Percentiles rank a stretch among this genome's conserved stretches.
Conservation (phyloP, 2,329 filamentous ascomycete genomes). For the Cercospora janseana region DNA sequence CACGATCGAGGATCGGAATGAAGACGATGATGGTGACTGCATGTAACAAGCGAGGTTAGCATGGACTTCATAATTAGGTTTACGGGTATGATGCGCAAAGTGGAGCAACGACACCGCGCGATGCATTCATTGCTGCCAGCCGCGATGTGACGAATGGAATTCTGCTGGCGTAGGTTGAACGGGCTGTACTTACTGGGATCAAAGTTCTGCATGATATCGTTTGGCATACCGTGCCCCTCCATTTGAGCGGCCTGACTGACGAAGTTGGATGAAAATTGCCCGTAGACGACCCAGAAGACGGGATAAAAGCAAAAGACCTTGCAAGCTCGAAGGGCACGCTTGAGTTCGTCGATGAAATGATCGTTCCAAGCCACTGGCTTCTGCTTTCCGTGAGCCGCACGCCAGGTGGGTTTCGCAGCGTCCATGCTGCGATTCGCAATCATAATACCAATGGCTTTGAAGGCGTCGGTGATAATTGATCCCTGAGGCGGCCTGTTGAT, state of each 20-base stretch:
- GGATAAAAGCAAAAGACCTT: slow-evolving; percentile 61
- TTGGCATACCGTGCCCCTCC: slow-evolving; percentile 47
- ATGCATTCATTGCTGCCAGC: not conserved
- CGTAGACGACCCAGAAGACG: slow-evolving; percentile 48
- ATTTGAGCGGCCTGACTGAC: slow-evolving; percentile 50
- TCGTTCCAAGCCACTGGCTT: slow-evolving; percentile 61
- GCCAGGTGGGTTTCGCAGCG: slow-evolving; percentile 66
- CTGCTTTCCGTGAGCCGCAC: slow-evolving; percentile 51
- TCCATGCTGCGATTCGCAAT: slow-evolving; percentile 55
- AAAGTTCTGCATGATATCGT: slow-evolving; percentile 51
- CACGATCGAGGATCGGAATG: slow-evolving; percentile 47
- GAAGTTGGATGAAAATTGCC: slow-evolving; percentile 46
- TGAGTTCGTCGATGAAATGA: slow-evolving; percentile 69
- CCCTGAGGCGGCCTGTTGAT: slow-evolving; percentile 56
- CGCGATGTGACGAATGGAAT: not conserved
- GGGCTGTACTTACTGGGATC: slow-evolving; percentile 36
- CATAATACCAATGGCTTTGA: slow-evolving; percentile 60
- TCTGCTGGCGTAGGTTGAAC: too few relatives aligned
- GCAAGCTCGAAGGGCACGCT: slow-evolving; percentile 64
- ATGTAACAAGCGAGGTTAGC: not conserved
- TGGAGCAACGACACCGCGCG: too few relatives aligned
- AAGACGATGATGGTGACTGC: slow-evolving; percentile 46
- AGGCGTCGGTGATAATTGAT: slow-evolving; percentile 64
- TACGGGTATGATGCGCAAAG: too few relatives aligned
- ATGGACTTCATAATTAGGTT: too few relatives aligned